These are phyloP conservation scores for Melanomma pulvis-pyrius DNA, from an alignment of 495 filamentous ascomycete species.

Conservation along the genomic window DNA sequence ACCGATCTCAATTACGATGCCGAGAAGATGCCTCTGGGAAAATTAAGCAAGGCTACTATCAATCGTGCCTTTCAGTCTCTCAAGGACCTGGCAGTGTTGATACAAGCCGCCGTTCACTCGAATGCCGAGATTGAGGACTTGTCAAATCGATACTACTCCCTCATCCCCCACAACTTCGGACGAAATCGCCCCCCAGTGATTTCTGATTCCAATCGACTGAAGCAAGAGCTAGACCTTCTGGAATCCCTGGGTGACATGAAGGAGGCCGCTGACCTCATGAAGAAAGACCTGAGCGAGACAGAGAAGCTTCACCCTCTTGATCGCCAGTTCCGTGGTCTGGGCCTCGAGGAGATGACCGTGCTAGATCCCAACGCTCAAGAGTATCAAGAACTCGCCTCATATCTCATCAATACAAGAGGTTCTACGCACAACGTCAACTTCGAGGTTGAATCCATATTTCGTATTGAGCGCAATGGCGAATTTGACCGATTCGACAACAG, in stretches of 20 bases:
- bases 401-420: conserved; percentile 66
- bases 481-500: conserved; percentile 65
- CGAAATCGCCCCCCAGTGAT: conserved; percentile 72
- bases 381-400: conserved; percentile 64
- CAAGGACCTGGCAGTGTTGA: conserved; percentile 66
- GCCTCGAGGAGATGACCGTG: conserved; percentile 74
- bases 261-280: conserved; percentile 76
- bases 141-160: conserved; percentile 75
- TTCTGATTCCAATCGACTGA: conserved; percentile 55
- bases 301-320: conserved; percentile 65
- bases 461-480: conserved; percentile 77
- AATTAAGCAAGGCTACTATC: conserved; percentile 77
- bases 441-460: conserved; percentile 75
- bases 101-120: conserved; percentile 55
- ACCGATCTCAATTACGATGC: conserved; percentile 72
- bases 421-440: conserved; percentile 58
- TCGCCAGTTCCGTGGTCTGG: conserved; percentile 68
- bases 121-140: conserved; percentile 57
- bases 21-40: conserved; percentile 78
- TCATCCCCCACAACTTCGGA: conserved; percentile 82
- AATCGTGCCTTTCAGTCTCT: conserved; percentile 69
- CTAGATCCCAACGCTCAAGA: conserved; percentile 63
- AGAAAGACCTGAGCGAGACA: conserved; percentile 51
- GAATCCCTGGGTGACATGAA: conserved; percentile 82
- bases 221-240: conserved; percentile 74